Base-by-base conservation (phyloP, 2,329 filamentous ascomycete species). In the Talaromyces sp. region DNA sequence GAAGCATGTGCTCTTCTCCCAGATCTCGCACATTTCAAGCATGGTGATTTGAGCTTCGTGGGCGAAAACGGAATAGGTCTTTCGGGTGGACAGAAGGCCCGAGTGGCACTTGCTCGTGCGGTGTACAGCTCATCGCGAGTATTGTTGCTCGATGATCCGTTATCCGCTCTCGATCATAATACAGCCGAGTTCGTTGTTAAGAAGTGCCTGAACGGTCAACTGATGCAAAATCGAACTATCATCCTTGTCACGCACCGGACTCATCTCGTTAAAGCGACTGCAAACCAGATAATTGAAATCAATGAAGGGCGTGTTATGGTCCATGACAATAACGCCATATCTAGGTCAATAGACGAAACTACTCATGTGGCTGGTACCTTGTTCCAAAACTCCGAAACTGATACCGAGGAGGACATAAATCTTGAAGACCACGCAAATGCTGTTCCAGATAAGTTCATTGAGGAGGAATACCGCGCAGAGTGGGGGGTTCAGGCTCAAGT, bases 401-500 rank as follows among this genome's bases (percentile, higher is more conserved):
- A 65, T 10, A 41, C 46, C 40, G 55, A 65, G 48, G 56, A 61
- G 13, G 66, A 75, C 50, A 53, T 60, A 1, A 64, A 69, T 1
- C 69, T 78, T 5, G 75, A 77, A 16, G 70, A 78, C 16, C 73
- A 77, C 13, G 72, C 71, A 4, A 78, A 80, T 9, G 83, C 83
- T 0, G 75, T 85, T 11, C 86, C 87, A 0, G 85, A 88, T 29
- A 90, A 90, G 63, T 92, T 93, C 64, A 86, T 91, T 41, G 86
- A 91, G 64, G 89, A 92, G 29, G 89, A 94, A 67, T 78, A 86
- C 60, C 82, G 89, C 44, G 86, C 83, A 0, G 82, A 89, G 54
- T 91, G 91, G 16, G 86, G 88, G 1, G 89, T 96, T 1, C 84
- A 91, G 62, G 75, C 84, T 10, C 80, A 80, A 6, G 86, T 96